Evolutionary conservation across 208 protist species (phyloP).

Genomic region (Leptomonas pyrrhocoris): DNA sequence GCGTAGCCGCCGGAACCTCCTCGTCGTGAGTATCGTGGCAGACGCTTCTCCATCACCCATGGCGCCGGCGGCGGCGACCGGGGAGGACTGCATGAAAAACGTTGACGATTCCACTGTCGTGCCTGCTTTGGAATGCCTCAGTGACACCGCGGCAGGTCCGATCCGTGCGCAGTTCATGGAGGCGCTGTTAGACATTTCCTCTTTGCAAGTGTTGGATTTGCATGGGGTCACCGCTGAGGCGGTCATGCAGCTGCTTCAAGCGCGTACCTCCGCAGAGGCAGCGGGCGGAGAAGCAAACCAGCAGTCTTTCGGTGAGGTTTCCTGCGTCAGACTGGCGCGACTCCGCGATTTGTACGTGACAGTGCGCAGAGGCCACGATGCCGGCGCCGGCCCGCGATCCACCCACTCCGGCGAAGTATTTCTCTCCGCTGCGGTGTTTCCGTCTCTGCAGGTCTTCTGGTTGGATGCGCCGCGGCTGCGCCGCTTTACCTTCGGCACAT

Average conservation of each 20-base stretch:
- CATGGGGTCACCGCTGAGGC: constrained; percentile 22
- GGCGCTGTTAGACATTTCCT: not conserved
- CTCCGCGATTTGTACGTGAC: constrained; percentile 41
- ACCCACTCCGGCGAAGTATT: constrained; percentile 13
- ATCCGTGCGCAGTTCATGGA: not conserved
- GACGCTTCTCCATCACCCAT: not conserved
- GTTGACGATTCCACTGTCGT: not conserved
- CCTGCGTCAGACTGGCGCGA: not conserved
- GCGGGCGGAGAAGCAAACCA: no score
- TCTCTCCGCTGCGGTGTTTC: constrained; percentile 27
- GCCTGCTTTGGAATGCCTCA: not conserved
- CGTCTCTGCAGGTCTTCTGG: constrained; percentile 56
- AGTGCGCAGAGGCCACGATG: constrained; percentile 14
- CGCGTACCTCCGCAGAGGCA: not conserved
- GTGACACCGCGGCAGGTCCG: not conserved
- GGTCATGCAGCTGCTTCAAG: constrained; percentile 7
- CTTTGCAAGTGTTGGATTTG: constrained; percentile 31
- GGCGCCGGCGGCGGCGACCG: not conserved
- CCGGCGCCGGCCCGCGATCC: constrained; percentile 5
- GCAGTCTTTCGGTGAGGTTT: not conserved
- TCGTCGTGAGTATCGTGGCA: constrained; percentile 31
- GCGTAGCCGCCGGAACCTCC: constrained; percentile 26
- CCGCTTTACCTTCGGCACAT: constrained; percentile 16
- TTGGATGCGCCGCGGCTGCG: constrained; percentile 48
- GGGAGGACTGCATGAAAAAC: no score